Evolutionary conservation across 495 filamentous ascomycete genomes (phyloP).

Genomic region (Trichoderma gamsii): DNA sequence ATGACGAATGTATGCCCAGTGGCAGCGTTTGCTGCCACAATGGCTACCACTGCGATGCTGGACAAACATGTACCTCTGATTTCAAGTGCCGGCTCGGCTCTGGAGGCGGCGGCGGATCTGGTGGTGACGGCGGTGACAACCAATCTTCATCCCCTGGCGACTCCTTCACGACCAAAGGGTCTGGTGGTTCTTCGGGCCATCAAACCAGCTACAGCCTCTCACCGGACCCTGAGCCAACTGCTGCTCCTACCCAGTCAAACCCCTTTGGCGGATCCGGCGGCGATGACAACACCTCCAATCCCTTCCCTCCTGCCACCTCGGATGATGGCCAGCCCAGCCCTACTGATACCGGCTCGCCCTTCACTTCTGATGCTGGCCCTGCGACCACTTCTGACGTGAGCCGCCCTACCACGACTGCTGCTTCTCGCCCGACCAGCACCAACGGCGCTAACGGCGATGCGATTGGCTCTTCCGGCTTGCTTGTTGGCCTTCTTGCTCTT

Average conservation of each 20-base stretch:
- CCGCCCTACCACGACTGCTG: background rate
- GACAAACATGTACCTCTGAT: conserved; percentile 17
- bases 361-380: background rate
- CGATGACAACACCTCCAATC: background rate
- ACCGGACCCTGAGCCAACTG: background rate
- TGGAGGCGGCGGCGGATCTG: conserved; percentile 10
- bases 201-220: conserved; percentile 3
- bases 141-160: background rate
- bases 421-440: background rate
- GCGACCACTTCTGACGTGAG: background rate
- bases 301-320: background rate
- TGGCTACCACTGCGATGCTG: conserved; percentile 23
- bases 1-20: conserved; percentile 22
- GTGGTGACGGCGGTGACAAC: background rate
- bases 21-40: conserved; percentile 21
- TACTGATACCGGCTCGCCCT: background rate
- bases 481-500: background rate
- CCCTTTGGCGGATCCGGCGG: conserved; percentile 4
- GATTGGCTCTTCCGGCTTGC: background rate
- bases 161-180: background rate
- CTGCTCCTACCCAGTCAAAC: background rate
- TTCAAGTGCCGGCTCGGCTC: conserved; percentile 8
- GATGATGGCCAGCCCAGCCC: background rate
- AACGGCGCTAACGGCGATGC: background rate
- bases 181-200: background rate